A percentile compares a stretch with the other conserved stretches of the same genome.
Conservation (phyloP, 78 protist genomes). For the Dictyostelium brefeldianum region DNA sequence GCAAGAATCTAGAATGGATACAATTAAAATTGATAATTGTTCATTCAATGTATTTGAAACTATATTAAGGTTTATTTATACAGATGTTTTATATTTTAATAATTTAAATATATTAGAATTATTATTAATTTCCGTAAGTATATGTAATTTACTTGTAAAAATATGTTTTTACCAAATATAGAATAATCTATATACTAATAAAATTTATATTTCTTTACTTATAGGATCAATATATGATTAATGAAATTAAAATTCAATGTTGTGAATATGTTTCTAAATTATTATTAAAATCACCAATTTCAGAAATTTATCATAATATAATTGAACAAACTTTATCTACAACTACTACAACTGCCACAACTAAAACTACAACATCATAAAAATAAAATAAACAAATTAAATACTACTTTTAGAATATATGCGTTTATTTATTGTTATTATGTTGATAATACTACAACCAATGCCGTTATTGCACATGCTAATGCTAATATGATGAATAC, state of each 20-base stretch:
- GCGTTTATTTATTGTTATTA: background rate
- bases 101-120: constrained; percentile 37
- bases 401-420: no score
- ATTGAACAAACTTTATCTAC: background rate
- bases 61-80: constrained; percentile 18
- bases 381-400: no score
- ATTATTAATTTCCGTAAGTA: constrained; percentile 15
- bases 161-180: no score
- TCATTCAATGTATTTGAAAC: constrained; percentile 17
- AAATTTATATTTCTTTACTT: no score
- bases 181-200: background rate
- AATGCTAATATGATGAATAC: background rate
- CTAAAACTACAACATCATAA: no score
- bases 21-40: background rate
- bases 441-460: constrained; percentile 2
- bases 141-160: no score
- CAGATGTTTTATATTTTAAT: background rate
- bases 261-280: background rate
- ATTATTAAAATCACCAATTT: background rate
- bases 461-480: constrained; percentile 23
- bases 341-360: no score
- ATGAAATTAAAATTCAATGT: constrained; percentile 39
- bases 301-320: background rate
- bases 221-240: constrained; percentile 33
- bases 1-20: constrained; percentile 38